phyloP scores from a whole-genome alignment of 768 basidiomycete species.

The Pleurotus ostreatus region DNA sequence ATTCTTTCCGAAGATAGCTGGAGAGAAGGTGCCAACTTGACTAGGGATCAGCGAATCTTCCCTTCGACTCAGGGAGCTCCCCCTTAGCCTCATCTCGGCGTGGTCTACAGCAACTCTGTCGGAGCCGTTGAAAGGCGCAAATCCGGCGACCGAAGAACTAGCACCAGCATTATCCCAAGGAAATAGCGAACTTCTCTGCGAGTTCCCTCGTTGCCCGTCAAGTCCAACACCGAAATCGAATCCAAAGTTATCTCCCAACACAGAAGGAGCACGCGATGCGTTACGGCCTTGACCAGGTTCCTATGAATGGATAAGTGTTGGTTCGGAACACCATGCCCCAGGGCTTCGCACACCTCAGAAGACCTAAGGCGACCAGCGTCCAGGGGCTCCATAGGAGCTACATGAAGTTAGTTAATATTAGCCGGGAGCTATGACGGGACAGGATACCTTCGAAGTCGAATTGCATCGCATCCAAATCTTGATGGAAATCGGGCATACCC shows the following conservation, averaged over 20 bases:
- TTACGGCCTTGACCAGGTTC: slow-evolving; percentile 84
- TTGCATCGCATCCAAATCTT: slow-evolving; percentile 16
- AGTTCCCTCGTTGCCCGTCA: slow-evolving; percentile 37
- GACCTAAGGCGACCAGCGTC: slow-evolving; percentile 29
- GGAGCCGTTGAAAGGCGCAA: slow-evolving; percentile 31
- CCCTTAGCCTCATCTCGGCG: slow-evolving; percentile 50
- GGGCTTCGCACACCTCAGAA: slow-evolving; percentile 51
- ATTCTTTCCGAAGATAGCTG: slow-evolving; percentile 34
- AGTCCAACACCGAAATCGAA: slow-evolving; percentile 30
- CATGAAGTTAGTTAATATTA: slow-evolving; percentile 3
- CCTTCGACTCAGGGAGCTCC: slow-evolving; percentile 46
- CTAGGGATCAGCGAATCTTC: slow-evolving; percentile 56
- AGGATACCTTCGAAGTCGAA: slow-evolving; percentile 11
- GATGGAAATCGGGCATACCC: slow-evolving; percentile 8
- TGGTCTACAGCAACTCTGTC: slow-evolving; percentile 46
- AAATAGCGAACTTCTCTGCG: slow-evolving; percentile 69
- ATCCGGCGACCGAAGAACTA: slow-evolving; percentile 48
- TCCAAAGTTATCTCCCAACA: slow-evolving; percentile 45
- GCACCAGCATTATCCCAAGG: slow-evolving; percentile 82
- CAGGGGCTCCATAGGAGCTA: neutral
- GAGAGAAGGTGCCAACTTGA: slow-evolving; percentile 51
- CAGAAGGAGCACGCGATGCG: slow-evolving; percentile 53
- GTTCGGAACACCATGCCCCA: neutral
- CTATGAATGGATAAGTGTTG: slow-evolving; percentile 28
- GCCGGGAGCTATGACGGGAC: neutral